Evolutionary conservation across 768 basidiomycete genomes (phyloP).

Genomic region (Inosperma sp.): DNA sequence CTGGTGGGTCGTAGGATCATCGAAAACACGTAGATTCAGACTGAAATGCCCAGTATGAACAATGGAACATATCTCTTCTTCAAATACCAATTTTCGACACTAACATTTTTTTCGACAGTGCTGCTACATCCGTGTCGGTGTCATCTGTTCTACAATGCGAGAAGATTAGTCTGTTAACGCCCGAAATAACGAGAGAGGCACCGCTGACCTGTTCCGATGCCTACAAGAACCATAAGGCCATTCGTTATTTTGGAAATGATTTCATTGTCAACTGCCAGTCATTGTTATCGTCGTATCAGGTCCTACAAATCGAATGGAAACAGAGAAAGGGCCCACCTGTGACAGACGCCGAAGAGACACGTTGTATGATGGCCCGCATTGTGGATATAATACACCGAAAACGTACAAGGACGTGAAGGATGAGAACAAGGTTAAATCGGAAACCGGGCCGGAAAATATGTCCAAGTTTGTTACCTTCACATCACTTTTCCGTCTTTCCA

Average conservation of each 20-base stretch:
- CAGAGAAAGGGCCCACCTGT: conserved; percentile 44
- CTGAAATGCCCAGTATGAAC: conserved; percentile 32
- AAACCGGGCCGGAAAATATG: background rate
- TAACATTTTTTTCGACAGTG: conserved; percentile 81
- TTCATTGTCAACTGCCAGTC: conserved; percentile 63
- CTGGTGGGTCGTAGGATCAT: conserved; percentile 48
- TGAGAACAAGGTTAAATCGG: background rate
- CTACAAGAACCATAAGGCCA: conserved; percentile 88
- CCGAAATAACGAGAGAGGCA: background rate
- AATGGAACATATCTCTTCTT: no score
- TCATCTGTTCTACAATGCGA: conserved; percentile 59
- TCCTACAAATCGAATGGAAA: background rate
- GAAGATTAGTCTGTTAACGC: conserved; percentile 10
- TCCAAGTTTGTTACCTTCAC: background rate
- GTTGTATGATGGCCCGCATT: conserved; percentile 87
- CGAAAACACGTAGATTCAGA: conserved; percentile 69
- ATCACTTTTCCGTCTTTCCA: background rate
- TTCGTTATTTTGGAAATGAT: conserved; percentile 77
- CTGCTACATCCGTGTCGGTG: conserved; percentile 64
- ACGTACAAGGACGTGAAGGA: background rate
- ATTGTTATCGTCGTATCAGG: background rate
- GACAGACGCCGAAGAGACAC: conserved; percentile 82
- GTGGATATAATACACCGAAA: background rate
- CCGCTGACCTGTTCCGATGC: conserved; percentile 71
- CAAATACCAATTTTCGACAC: no score